Evolutionary conservation across 345 rosid species (phyloP).

Genomic region (Pseudoturritis turrita): DNA sequence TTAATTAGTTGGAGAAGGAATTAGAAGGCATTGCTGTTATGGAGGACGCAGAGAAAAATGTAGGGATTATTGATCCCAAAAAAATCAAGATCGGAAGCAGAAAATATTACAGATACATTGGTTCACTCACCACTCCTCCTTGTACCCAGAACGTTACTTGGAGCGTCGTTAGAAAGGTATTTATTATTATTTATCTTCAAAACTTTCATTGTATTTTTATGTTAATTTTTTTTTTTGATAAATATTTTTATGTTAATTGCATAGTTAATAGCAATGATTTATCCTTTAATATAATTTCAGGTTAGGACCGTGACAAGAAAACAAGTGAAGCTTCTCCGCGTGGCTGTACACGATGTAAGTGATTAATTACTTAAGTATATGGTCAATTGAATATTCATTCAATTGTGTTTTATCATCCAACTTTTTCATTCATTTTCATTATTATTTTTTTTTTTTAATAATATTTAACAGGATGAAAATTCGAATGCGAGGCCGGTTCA

Average conservation of each 20-base stretch:
- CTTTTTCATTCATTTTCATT: background rate
- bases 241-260: too few relatives aligned
- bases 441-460: background rate
- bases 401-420: background rate
- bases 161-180: conserved; percentile 65
- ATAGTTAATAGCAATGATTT: too few relatives aligned
- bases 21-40: conserved; percentile 27
- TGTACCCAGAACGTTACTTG: conserved; percentile 72
- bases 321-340: conserved; percentile 67
- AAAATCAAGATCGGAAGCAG: conserved; percentile 48
- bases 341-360: conserved; percentile 83
- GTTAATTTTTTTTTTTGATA: background rate
- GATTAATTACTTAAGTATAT: background rate
- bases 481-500: conserved; percentile 30
- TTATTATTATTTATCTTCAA: background rate
- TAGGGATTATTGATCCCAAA: conserved; percentile 56
- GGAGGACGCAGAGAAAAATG: conserved; percentile 31
- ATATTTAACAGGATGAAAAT: background rate
- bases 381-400: too few relatives aligned
- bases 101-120: conserved; percentile 71
- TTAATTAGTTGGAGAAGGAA: conserved; percentile 38
- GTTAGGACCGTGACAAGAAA: conserved; percentile 54
- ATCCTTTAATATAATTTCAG: background rate
- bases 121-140: conserved; percentile 88
- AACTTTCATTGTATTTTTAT: background rate